A percentile compares a stretch with the other conserved stretches of the same genome.
Evolutionary conservation across 495 filamentous ascomycete genomes (phyloP).

Genomic region (Beverwykella pulmonaria): DNA sequence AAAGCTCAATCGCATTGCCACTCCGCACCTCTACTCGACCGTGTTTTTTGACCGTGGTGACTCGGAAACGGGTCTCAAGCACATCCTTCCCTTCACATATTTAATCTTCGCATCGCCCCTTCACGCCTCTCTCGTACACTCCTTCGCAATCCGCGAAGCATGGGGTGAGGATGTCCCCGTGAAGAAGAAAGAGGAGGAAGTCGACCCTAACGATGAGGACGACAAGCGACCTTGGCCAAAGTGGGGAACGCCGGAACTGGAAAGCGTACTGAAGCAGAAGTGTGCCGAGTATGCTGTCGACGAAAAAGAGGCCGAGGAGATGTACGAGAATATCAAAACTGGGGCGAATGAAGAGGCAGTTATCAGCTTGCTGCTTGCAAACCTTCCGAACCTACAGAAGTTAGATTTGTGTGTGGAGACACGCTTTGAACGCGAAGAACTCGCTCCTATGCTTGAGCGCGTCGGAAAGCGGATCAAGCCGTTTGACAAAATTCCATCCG

Average conservation of each 20-base stretch:
- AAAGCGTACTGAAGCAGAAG: background rate
- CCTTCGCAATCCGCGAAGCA: background rate
- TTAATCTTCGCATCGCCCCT: constrained; percentile 5
- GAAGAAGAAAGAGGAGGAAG: too few species aligned
- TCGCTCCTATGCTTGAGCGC: background rate
- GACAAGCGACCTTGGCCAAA: background rate
- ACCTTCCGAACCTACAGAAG: background rate
- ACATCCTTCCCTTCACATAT: constrained; percentile 7
- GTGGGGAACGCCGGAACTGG: background rate
- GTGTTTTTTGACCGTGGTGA: background rate
- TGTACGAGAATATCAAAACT: constrained; percentile 11
- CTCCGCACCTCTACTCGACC: constrained; percentile 1
- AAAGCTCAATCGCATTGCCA: constrained; percentile 12
- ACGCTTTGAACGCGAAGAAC: background rate
- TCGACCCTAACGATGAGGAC: background rate
- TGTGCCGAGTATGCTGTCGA: background rate
- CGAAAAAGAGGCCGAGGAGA: constrained; percentile 1
- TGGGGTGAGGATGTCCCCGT: background rate
- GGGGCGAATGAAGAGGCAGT: background rate
- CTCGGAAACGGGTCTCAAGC: background rate
- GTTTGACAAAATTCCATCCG: background rate
- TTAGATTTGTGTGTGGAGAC: background rate
- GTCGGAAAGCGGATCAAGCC: background rate
- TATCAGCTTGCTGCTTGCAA: background rate
- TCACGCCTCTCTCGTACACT: constrained; percentile 3